Evolutionary conservation across 2,329 filamentous ascomycete species (phyloP).

Genomic region (Botrytis fragariae): DNA sequence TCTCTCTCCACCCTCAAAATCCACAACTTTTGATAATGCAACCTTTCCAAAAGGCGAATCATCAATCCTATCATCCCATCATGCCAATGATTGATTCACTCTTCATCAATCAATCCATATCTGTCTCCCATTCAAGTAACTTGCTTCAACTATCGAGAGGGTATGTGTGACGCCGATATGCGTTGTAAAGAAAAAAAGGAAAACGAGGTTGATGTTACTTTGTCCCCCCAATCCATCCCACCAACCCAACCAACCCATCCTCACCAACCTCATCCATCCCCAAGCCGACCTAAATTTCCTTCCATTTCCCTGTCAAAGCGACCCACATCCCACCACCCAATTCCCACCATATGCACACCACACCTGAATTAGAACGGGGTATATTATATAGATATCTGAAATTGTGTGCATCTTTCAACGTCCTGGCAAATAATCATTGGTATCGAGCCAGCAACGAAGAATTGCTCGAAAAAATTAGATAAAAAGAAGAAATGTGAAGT

Average conservation of each 20-base stretch:
- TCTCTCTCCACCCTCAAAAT: not conserved
- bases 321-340: not conserved
- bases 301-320: not conserved
- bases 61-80: not conserved
- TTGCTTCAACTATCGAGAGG: not conserved
- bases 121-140: not conserved
- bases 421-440: not conserved
- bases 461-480: slow-evolving; percentile 1
- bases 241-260: not conserved
- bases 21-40: not conserved
- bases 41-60: slow-evolving; percentile 2
- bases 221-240: not conserved
- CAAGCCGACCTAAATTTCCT: not conserved
- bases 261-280: not conserved
- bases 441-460: not conserved
- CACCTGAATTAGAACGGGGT: slow-evolving; percentile 7
- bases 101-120: not conserved
- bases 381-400: slow-evolving; percentile 14
- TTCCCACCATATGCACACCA: slow-evolving; percentile 1
- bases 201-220: not conserved
- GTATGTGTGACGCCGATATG: not conserved
- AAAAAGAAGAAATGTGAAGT: not conserved
- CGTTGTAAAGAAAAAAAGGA: too few relatives aligned
- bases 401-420: slow-evolving; percentile 1
- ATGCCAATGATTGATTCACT: not conserved